phyloP scores from a whole-genome alignment of 345 rosid genomes.

The Murraya paniculata region DNA sequence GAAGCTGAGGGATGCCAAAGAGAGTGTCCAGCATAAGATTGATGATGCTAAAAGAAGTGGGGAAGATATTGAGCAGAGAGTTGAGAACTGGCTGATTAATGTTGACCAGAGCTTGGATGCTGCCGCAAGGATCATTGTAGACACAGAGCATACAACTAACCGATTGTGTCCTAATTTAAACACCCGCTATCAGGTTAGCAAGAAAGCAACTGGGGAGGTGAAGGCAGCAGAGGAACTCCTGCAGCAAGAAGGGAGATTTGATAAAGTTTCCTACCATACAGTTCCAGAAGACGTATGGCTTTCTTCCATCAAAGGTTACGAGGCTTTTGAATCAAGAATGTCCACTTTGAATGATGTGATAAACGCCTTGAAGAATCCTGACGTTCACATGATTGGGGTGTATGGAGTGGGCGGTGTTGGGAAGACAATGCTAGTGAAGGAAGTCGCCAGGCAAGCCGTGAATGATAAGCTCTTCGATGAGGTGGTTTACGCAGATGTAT shows the following conservation, averaged over 20 bases:
- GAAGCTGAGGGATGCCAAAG: not conserved
- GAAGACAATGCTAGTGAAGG: not conserved
- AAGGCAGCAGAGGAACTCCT: not conserved
- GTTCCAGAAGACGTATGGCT: not conserved
- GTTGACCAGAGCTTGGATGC: no score
- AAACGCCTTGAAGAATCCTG: not conserved
- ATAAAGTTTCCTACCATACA: not conserved
- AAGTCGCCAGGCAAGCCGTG: not conserved
- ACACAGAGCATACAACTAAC: not conserved
- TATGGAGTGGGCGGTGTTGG: not conserved
- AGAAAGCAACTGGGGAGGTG: not conserved
- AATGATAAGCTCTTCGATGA: not conserved
- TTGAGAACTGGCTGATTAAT: not conserved
- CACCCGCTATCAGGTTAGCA: not conserved
- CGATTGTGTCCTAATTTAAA: not conserved
- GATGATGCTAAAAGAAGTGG: not conserved
- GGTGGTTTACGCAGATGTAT: not conserved
- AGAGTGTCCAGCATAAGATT: not conserved
- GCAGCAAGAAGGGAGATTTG: not conserved
- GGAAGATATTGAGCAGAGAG: not conserved
- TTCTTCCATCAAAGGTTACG: not conserved
- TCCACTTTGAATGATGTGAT: not conserved
- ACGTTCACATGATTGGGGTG: not conserved
- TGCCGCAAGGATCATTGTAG: not conserved
- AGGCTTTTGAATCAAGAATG: not conserved